Conservation (phyloP, 495 filamentous ascomycete species). For the Letharia lupina region DNA sequence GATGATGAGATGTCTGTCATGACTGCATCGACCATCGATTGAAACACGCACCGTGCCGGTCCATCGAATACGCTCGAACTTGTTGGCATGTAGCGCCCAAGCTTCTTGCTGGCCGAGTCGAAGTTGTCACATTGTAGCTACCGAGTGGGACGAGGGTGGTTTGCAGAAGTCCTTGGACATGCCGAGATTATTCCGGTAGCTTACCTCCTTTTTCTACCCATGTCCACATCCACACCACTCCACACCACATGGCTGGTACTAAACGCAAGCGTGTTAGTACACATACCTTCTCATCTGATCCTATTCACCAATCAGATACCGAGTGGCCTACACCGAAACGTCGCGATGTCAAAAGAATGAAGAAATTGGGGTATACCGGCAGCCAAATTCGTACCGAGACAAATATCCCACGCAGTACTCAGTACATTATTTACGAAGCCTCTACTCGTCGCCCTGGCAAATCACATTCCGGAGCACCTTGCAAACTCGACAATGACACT, state of each 20-base stretch:
- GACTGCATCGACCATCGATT: too few relatives aligned
- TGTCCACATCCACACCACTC: too few relatives aligned
- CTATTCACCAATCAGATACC: neutral
- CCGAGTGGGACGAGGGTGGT: neutral
- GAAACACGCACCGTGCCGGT: too few relatives aligned
- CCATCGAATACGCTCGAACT: too few relatives aligned
- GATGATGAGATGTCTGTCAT: too few relatives aligned
- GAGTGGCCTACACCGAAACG: slow-evolving; percentile 3
- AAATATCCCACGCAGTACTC: neutral
- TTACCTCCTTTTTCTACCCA: too few relatives aligned
- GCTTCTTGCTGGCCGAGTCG: too few relatives aligned
- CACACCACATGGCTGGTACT: too few relatives aligned
- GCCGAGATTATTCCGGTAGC: too few relatives aligned
- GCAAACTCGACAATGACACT: neutral
- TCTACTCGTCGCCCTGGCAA: neutral
- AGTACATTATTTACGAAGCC: neutral
- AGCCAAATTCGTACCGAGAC: neutral
- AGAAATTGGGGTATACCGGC: neutral
- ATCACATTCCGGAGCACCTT: neutral
- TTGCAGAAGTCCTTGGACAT: neutral
- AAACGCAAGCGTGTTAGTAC: too few relatives aligned
- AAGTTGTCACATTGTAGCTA: neutral
- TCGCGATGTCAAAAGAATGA: neutral
- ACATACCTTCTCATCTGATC: neutral
- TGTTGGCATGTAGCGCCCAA: too few relatives aligned